Base-by-base conservation (phyloP, 139 green algal genomes). In the Pleodorina starrii region DNA sequence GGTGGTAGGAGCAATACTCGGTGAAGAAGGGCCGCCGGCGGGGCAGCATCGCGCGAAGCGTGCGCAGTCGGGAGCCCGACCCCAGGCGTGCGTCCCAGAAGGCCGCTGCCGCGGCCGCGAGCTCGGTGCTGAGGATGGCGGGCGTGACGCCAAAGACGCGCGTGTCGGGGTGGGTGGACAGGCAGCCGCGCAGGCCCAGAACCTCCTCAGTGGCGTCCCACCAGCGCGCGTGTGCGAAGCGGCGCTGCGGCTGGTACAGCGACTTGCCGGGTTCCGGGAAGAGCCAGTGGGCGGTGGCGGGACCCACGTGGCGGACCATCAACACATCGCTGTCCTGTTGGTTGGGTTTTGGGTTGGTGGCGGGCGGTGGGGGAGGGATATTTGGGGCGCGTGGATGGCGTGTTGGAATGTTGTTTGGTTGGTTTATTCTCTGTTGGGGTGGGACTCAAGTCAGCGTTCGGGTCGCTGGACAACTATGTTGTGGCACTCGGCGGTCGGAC, bases 241-340 rank as follows among this genome's bases (percentile, higher is more conserved):
- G 79, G 57, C 79, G 79, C 57, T 86, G 79, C 54, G 79, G 79
- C 57, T 86, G 79, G 57, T 60, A 86, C 17, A 86, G 25, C 25
- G 79, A 54, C 35, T 59, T 59, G 40, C 79, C 79, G 36, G 79
- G 79, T 38, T 32, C 5, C 5, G 79, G 79, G 59, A 86, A 86
- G 21, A 86, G 79, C 79, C 57, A 75, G 79, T 75, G 79, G 2
- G 57, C 38, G 12, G 21, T 27, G 14, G 25, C 9, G 25, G 79
- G 40, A 10, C 29, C 0, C 36, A 86, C 40, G 23, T 17, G 79
- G 1, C 79, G 79, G 6, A 86, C 38, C 57, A 60, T 40, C 21
- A 86, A 54, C 25, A 86, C 54, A 25, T 86, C 79, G 40, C 57
- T 75, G 79, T 86, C 79, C 79, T 86, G 79, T 5, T 16, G 19